Conservation (phyloP, 352 stramenopile species). For the Blastocystis sp. region DNA sequence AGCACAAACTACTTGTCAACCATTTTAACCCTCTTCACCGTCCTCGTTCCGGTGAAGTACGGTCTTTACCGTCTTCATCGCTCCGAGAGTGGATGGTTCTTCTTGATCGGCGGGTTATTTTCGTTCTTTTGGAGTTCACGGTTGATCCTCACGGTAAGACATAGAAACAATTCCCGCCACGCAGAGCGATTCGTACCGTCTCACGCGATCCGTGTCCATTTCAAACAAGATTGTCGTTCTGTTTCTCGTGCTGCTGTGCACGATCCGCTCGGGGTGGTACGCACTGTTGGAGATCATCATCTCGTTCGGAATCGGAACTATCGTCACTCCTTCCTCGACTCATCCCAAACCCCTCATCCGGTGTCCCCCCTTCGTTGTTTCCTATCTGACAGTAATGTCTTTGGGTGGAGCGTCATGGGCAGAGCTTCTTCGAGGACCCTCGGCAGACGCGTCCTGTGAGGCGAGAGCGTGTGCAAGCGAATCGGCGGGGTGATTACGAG, state of each 20-base stretch:
- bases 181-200: neutral
- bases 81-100: neutral
- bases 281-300: neutral
- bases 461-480: too few species aligned
- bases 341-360: constrained; percentile 12
- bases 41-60: constrained; percentile 44
- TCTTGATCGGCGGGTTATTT: neutral
- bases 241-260: constrained; percentile 10
- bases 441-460: too few species aligned
- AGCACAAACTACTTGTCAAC: constrained; percentile 28
- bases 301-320: neutral
- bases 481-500: neutral
- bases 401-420: neutral
- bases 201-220: neutral
- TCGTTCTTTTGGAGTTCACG: neutral
- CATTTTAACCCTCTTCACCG: neutral
- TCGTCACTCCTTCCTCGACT: neutral
- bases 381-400: neutral
- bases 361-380: constrained; percentile 2
- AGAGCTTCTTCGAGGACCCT: constrained; percentile 31
- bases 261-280: neutral
- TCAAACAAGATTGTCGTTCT: constrained; percentile 31
- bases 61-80: neutral
- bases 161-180: neutral
- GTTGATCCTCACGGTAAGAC: neutral